These are phyloP conservation scores for Phytophthora kernoviae DNA, from an alignment of 352 stramenopile genomes.

Conservation along the genomic window DNA sequence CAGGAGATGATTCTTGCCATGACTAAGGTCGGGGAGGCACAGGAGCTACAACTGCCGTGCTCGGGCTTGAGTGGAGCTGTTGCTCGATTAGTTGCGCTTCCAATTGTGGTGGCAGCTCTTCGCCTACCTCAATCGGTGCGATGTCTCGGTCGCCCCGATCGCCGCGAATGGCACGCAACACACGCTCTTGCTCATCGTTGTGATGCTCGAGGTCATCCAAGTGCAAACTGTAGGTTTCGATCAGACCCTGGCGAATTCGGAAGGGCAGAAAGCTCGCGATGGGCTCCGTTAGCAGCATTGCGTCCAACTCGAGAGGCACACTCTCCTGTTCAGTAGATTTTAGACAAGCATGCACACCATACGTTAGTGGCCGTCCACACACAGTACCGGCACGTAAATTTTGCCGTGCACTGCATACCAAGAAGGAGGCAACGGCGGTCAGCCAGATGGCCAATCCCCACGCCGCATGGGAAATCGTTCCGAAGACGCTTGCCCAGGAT, in stretches of 20 bases:
- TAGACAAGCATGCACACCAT: conserved; percentile 2
- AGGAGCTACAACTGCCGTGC: conserved; percentile 25
- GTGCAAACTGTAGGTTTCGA: conserved; percentile 90
- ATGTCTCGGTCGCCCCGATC: conserved; percentile 45
- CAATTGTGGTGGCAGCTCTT: conserved; percentile 37
- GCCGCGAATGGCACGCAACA: conserved; percentile 78
- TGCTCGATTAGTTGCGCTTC: conserved; percentile 43
- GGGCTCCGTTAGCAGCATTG: conserved; percentile 83
- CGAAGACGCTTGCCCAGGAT: conserved; percentile 85
- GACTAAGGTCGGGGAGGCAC: conserved; percentile 18
- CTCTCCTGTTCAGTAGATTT: conserved; percentile 59
- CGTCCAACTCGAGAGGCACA: conserved; percentile 84
- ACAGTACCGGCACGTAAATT: not conserved
- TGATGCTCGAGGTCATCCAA: conserved; percentile 87
- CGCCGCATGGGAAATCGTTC: conserved; percentile 80
- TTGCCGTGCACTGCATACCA: conserved; percentile 56
- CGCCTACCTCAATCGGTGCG: conserved; percentile 31
- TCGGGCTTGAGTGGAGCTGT: conserved; percentile 29
- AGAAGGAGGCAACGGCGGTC: conserved; percentile 83
- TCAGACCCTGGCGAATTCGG: conserved; percentile 85
- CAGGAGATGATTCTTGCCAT: conserved; percentile 1
- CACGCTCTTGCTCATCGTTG: conserved; percentile 80
- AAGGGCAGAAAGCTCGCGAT: conserved; percentile 83
- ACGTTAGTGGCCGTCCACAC: conserved; percentile 3
- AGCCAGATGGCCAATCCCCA: conserved; percentile 87